Evolutionary conservation across 345 rosid genomes (phyloP).

Genomic region (Gossypium ekmanianum): DNA sequence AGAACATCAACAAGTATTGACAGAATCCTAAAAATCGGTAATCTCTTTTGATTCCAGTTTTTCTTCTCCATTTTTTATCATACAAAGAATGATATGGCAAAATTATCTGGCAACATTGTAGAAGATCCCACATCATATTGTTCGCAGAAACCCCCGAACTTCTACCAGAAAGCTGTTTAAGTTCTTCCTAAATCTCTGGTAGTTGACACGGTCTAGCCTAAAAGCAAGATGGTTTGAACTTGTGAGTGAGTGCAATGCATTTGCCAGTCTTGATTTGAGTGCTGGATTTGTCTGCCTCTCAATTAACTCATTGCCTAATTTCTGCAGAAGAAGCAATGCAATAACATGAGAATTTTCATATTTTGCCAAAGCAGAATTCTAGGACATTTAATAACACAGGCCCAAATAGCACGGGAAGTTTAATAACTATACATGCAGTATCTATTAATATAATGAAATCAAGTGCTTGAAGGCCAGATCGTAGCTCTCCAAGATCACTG

Average conservation of each 20-base stretch:
- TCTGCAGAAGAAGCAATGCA: conserved; percentile 38
- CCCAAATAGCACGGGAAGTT: background rate
- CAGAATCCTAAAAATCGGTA: background rate
- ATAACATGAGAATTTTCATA: conserved; percentile 2
- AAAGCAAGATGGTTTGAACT: conserved; percentile 79
- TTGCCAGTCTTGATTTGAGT: conserved; percentile 62
- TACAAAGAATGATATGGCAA: background rate
- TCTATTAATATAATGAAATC: background rate
- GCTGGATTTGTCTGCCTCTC: conserved; percentile 62
- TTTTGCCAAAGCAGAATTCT: background rate
- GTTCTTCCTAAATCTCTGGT: conserved; percentile 93
- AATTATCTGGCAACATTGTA: background rate
- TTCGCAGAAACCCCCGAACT: conserved; percentile 86
- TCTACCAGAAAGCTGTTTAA: conserved; percentile 72
- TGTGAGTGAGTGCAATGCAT: conserved; percentile 68
- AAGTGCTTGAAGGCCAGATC: background rate
- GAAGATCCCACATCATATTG: conserved; percentile 10
- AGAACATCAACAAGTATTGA: conserved; percentile 9
- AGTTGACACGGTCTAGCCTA: conserved; percentile 75
- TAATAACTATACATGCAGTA: background rate
- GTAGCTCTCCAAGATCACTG: background rate
- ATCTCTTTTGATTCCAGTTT: background rate
- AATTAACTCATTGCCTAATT: conserved; percentile 68
- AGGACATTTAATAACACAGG: background rate
- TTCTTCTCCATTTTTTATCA: background rate